Evolutionary conservation across 257 asterid genomes (phyloP), one percentile per base, ranked within the genome.

Genomic region (Solanum okadae): DNA sequence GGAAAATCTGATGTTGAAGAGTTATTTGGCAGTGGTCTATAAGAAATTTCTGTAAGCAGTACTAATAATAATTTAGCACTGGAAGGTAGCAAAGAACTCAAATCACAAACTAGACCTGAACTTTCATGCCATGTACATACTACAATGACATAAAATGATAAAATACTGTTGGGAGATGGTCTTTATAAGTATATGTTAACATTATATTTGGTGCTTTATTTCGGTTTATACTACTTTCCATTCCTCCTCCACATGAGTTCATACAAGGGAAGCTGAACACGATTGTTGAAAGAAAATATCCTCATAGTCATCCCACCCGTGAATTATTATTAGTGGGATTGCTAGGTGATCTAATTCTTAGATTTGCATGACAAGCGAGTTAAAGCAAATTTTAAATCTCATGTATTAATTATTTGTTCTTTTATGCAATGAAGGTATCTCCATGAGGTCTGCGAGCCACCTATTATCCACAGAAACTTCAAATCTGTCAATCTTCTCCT

Each of bases 371-470:
- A 49, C 18, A 81, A 81, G 27, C 9, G 11, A 31, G 29, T 49
- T 49, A 82, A 52, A 10, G 70, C 44, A 82, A 29, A 82, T 49
- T 31, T 82, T 31, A 31, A 16, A 49, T 82, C 42, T 49, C 42
- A 82, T 9, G 22, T 49, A 82, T 82, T 31, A 31, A 82, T 67
- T 82, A 46, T 82, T 18, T 82, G 70, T 85, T 87, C 37, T 83
- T 63, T 84, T 75, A 37, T 77, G 86, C 87, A 79, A 68, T 91
- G 87, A 88, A 97, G 99, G 98, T 97, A 97, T 92, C 92, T 97
- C 93, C 99, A 97, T 78, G 99, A 96, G 95, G 84, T 92, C 87
- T 95, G 98, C 86, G 98, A 96, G 86, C 99, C 99, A n/a, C 94
- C 99, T 40, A 92, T 96, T 87, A 94, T 97, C 86, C 99, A 97